Base-by-base conservation (phyloP, 345 rosid species). In the Arabidopsis arenosa region DNA sequence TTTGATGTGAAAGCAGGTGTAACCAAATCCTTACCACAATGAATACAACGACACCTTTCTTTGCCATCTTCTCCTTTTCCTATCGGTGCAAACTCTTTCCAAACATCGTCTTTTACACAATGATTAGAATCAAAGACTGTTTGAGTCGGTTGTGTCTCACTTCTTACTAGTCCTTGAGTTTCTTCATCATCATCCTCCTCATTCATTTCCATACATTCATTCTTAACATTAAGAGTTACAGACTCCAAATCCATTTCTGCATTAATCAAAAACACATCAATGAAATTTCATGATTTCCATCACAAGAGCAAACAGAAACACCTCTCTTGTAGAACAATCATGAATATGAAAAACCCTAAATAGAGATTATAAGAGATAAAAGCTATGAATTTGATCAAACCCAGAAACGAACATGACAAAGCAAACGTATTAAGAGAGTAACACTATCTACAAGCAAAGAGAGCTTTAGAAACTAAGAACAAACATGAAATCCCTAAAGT, bases 1-100 rank as follows among this genome's bases (percentile, higher is more conserved):
- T 37, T 13, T 36, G 65, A 60, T 37, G 47, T 37, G 5, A 44
- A 21, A 4, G 10, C 2, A 17, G 0, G n/a, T 60, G 11, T 36
- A 5, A 17, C n/a, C 9, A 37, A 36, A 1, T 5, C 10, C 15
- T 10, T 60, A 60, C 45, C 10, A 8, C 65, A 60, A 37, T 37
- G 65, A 9, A 60, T 37, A 2, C 65, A 60, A 36, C 47, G 28
- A 60, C 65, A 14, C 9, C 65, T 60, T 60, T 37, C 15, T 33
- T 37, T 60, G 9, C 68, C 62, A 39, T 68, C 72, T 23, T 5
- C 14, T 51, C n/a, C 49, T 39, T 5, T 0, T 9, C 61, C 72
- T n/a, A 68, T 26, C 4, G 72, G n/a, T 14, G 14, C n/a, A 53
- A 53, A 37, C 51, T 53, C 51, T 68, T 68, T 35, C 70, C 58